Evolutionary conservation across 208 protist genomes (phyloP).

Genomic region (Leishmania aethiopica): DNA sequence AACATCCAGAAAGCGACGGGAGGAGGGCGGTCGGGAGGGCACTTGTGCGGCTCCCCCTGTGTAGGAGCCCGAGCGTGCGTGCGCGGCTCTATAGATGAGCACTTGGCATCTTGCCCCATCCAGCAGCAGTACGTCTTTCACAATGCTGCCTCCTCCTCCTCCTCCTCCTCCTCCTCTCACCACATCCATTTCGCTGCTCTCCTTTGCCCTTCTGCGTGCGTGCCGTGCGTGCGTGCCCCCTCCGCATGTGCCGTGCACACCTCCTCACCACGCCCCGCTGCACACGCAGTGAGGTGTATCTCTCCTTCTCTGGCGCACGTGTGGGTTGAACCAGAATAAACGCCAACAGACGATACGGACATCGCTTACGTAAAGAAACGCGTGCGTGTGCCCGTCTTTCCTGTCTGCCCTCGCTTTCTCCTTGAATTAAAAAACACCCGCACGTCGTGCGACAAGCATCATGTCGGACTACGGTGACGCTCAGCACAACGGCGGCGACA

Average conservation of each 20-base stretch:
- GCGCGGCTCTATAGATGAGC: background rate
- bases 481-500: conserved; percentile 10
- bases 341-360: background rate
- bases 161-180: background rate
- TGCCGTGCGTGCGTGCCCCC: too few species aligned
- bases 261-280: background rate
- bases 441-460: background rate
- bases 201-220: background rate
- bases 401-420: background rate
- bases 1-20: background rate
- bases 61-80: too few species aligned
- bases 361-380: background rate
- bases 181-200: background rate
- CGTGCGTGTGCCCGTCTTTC: background rate
- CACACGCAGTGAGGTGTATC: background rate
- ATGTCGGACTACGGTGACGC: conserved; percentile 33
- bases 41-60: too few species aligned
- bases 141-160: too few species aligned
- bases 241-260: too few species aligned
- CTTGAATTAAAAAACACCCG: background rate
- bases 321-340: background rate
- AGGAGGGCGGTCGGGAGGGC: too few species aligned
- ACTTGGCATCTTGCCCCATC: background rate
- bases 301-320: background rate
- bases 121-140: background rate